Conservation (phyloP, 192 early-diverging fungal species). For the Phlyctochytrium bullatum region DNA sequence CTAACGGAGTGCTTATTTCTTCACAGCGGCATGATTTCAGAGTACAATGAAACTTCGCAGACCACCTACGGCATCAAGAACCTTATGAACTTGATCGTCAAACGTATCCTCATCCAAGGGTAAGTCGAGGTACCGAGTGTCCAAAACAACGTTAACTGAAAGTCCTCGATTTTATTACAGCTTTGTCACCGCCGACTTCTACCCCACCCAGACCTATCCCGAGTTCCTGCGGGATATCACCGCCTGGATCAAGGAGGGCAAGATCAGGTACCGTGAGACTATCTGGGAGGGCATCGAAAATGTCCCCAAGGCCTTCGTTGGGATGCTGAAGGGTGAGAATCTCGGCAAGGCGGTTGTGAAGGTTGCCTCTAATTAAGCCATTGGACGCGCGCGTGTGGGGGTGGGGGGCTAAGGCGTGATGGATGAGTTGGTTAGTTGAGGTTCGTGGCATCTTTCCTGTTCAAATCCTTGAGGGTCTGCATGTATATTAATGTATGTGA, state of each 20-base stretch:
- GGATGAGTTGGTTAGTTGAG: too few relatives aligned
- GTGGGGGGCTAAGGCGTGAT: too few relatives aligned
- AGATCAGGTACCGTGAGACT: constrained; percentile 58
- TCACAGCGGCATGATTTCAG: constrained; percentile 76
- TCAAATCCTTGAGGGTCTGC: too few relatives aligned
- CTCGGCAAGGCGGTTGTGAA: constrained; percentile 49
- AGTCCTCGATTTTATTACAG: too few relatives aligned
- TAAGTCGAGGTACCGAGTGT: too few relatives aligned
- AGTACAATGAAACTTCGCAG: constrained; percentile 53
- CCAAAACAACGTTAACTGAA: too few relatives aligned
- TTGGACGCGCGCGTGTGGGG: too few relatives aligned
- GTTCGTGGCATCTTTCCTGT: too few relatives aligned
- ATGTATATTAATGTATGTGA: too few relatives aligned
- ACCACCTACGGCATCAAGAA: constrained; percentile 58
- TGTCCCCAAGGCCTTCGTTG: constrained; percentile 51
- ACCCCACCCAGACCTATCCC: constrained; percentile 23
- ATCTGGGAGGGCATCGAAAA: constrained; percentile 65
- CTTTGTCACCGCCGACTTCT: constrained; percentile 59
- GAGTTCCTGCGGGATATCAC: constrained; percentile 50
- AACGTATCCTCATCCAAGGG: constrained; percentile 61
- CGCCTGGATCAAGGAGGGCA: constrained; percentile 54
- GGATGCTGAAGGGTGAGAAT: constrained; percentile 43
- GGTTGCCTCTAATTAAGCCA: constrained; percentile 6
- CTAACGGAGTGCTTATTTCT: too few relatives aligned
- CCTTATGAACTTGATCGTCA: constrained; percentile 51